Evolutionary conservation across 768 basidiomycete genomes (phyloP), one percentile per base, ranked within the genome.

Genomic region (Tricholoma terreum): DNA sequence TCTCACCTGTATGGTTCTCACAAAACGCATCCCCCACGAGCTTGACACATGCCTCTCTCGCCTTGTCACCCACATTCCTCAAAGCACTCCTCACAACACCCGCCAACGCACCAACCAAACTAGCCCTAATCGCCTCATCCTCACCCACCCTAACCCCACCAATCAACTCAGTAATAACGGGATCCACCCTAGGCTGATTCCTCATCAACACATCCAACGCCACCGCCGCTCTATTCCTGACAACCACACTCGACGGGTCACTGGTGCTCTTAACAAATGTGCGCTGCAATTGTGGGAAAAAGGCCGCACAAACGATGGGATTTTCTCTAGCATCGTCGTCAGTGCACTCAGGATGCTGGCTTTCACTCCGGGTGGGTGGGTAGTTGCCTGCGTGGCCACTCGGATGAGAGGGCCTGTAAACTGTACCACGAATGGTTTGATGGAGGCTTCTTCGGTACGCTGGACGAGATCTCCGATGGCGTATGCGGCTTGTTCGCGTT

Each of bases 281-380:
- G 33, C 95, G 84, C 66, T 98, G 96, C 33, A 98, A 75, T 65
- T 98, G 97, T 2, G 96, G 97, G 82, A 98, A 98, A 98, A 98
- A 2, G 96, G 96, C 70, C 91, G 92, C 63, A 98, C 93, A 63
- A 96, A 91, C 3, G 80, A 76, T 0, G 95, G 94, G 21, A 97
- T 94, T 45, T 84, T 81, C 60, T 86, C 85, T 42, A 98, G 78
- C 84, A 98, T 92, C 19, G 86, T 84, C 0, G 86, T 84, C 50
- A 99, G 80, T 5, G 95, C 92, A 33, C 82, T 83, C 30, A 99
- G 80, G 62, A 99, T 95, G 11, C 89, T 94, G 4, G 84, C 85
- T 75, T 98, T 98, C 71, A 98, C 94, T 19, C 87, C 91, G 0
- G 95, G 90, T 6, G 97, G 94, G 70, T 94, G 91, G 0, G 90